Percentiles rank a stretch among this genome's conserved stretches.
Conservation (phyloP, 495 filamentous ascomycete genomes). For the Penicillium lividum region DNA sequence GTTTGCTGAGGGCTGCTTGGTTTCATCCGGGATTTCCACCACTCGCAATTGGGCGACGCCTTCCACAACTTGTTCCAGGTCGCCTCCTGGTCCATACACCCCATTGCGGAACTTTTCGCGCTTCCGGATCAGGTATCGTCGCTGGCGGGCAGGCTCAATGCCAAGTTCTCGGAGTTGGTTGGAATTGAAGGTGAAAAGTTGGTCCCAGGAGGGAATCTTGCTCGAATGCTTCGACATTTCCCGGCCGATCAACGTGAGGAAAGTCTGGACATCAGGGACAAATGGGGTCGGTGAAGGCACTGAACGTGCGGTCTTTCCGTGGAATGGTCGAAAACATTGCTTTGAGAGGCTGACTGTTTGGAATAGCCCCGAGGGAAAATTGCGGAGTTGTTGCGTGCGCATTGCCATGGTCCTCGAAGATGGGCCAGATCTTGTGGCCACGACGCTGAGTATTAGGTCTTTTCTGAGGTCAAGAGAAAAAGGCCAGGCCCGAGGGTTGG, state of each 20-base stretch:
- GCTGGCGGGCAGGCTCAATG: slow-evolving; percentile 77
- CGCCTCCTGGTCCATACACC: slow-evolving; percentile 74
- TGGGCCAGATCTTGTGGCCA: not conserved
- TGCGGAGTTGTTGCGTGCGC: slow-evolving; percentile 31
- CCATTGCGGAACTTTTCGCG: slow-evolving; percentile 79
- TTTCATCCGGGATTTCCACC: slow-evolving; percentile 55
- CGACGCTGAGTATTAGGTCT: not conserved
- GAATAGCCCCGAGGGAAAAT: slow-evolving; percentile 30
- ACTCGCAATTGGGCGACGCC: slow-evolving; percentile 70
- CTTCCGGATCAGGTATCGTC: slow-evolving; percentile 84
- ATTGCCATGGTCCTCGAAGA: slow-evolving; percentile 31
- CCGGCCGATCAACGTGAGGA: slow-evolving; percentile 91
- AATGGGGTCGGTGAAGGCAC: slow-evolving; percentile 77
- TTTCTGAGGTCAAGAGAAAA: not conserved
- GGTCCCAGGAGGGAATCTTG: slow-evolving; percentile 85
- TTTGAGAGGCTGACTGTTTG: slow-evolving; percentile 27
- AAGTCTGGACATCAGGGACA: slow-evolving; percentile 85
- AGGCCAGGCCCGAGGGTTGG: not conserved
- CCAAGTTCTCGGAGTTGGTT: slow-evolving; percentile 77
- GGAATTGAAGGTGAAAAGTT: slow-evolving; percentile 78
- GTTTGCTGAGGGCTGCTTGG: slow-evolving; percentile 5
- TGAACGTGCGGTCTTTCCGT: slow-evolving; percentile 27
- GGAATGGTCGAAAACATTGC: slow-evolving; percentile 38
- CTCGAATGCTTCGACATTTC: slow-evolving; percentile 73
- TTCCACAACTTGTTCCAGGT: slow-evolving; percentile 69